Evolutionary conservation across 495 filamentous ascomycete genomes (phyloP).

Genomic region (Terfezia boudieri): DNA sequence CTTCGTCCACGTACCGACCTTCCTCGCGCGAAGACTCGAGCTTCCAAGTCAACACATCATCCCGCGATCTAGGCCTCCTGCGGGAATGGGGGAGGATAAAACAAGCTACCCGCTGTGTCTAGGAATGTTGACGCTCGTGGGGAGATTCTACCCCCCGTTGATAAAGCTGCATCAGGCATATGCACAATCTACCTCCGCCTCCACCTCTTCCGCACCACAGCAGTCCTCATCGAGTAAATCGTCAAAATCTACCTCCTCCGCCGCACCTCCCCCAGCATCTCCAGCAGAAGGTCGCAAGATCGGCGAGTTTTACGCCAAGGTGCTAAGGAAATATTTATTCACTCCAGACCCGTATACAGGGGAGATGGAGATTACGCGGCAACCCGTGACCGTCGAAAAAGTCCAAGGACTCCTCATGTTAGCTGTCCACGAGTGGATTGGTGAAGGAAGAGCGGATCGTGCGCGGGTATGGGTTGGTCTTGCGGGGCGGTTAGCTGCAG

Average conservation of each 20-base stretch:
- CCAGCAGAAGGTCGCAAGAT: slow-evolving; percentile 1
- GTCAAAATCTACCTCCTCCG: not conserved
- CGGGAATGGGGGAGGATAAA: slow-evolving; percentile 6
- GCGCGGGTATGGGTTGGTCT: slow-evolving; percentile 61
- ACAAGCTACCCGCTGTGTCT: slow-evolving; percentile 43
- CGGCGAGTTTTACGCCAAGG: slow-evolving; percentile 15
- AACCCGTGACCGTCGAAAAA: slow-evolving; percentile 35
- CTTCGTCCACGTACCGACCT: slow-evolving; percentile 59
- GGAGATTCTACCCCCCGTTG: slow-evolving; percentile 50
- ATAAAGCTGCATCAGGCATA: not conserved
- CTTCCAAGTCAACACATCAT: slow-evolving; percentile 11
- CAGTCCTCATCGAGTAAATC: not conserved
- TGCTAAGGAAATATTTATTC: slow-evolving; percentile 22
- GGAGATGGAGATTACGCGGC: slow-evolving; percentile 25
- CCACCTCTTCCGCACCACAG: not conserved
- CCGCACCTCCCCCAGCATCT: not conserved
- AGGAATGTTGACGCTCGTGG: slow-evolving; percentile 56
- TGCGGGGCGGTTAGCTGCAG: slow-evolving; percentile 37
- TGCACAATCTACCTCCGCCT: not conserved
- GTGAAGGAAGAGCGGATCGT: slow-evolving; percentile 44
- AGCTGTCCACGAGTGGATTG: slow-evolving; percentile 56
- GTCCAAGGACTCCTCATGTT: slow-evolving; percentile 66
- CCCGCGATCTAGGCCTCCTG: slow-evolving; percentile 9
- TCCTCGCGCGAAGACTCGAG: slow-evolving; percentile 35
- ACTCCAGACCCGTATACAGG: slow-evolving; percentile 21